Conservation (phyloP, 2,329 filamentous ascomycete genomes). For the Beauveria bassiana region DNA sequence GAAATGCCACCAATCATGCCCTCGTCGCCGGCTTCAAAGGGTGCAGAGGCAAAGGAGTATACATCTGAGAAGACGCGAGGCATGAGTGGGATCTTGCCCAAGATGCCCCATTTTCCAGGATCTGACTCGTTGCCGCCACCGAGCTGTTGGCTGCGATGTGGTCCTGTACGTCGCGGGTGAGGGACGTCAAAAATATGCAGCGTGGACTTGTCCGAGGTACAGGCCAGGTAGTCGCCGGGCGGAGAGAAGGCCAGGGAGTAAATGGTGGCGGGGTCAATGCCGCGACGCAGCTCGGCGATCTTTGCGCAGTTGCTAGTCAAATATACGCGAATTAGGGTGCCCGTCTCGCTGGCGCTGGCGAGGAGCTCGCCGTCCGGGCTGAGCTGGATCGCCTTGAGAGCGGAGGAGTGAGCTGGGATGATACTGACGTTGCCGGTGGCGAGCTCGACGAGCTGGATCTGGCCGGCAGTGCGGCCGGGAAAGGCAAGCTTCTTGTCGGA, state of each 20-base stretch:
- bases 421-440: slow-evolving; percentile 79
- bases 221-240: slow-evolving; percentile 70
- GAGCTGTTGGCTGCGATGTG: slow-evolving; percentile 24
- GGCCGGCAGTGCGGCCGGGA: slow-evolving; percentile 78
- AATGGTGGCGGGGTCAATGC: slow-evolving; percentile 79
- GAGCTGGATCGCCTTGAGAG: slow-evolving; percentile 69
- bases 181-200: slow-evolving; percentile 89
- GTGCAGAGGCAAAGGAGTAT: slow-evolving; percentile 74
- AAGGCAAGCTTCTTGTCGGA: slow-evolving; percentile 69
- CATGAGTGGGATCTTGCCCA: slow-evolving; percentile 76
- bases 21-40: slow-evolving; percentile 80
- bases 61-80: slow-evolving; percentile 83
- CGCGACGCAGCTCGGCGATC: slow-evolving; percentile 76
- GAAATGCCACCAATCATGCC: slow-evolving; percentile 37
- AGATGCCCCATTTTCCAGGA: slow-evolving; percentile 74
- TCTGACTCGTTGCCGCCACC: slow-evolving; percentile 31
- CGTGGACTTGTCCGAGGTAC: slow-evolving; percentile 94
- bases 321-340: slow-evolving; percentile 83
- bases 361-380: slow-evolving; percentile 74
- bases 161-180: slow-evolving; percentile 36
- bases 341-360: slow-evolving; percentile 85
- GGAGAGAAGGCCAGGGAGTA: slow-evolving; percentile 86
- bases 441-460: slow-evolving; percentile 81
- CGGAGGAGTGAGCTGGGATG: slow-evolving; percentile 78
- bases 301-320: slow-evolving; percentile 72